phyloP scores from a whole-genome alignment of 257 asterid species.

The Solanum clarkiae region DNA sequence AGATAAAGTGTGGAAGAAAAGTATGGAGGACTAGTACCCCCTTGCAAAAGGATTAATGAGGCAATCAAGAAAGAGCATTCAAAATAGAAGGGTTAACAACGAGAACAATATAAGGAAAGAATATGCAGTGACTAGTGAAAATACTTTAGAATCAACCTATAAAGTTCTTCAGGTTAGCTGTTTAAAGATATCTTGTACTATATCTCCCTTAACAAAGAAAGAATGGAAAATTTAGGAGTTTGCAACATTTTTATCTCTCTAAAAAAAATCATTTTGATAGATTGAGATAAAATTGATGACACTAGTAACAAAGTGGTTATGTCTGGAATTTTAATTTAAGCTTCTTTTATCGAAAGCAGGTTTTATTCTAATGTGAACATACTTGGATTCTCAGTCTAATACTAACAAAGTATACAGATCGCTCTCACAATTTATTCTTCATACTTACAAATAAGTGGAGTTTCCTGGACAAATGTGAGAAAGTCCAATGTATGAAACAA shows the following conservation, averaged over 20 bases:
- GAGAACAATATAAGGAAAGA: background rate
- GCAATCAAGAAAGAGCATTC: background rate
- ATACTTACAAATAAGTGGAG: background rate
- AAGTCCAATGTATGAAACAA: background rate
- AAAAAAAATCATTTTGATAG: background rate
- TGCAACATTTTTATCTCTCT: background rate
- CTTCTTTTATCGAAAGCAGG: background rate
- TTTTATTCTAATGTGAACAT: background rate
- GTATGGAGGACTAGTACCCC: background rate
- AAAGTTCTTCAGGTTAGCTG: background rate
- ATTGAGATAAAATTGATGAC: background rate
- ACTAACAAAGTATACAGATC: background rate
- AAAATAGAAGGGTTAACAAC: background rate
- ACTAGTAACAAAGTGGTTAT: background rate
- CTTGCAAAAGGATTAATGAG: background rate
- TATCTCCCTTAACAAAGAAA: background rate
- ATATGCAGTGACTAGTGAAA: background rate
- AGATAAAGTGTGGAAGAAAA: background rate
- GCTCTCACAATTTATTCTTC: background rate
- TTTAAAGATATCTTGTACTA: background rate
- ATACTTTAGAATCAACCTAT: background rate
- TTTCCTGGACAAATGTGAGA: background rate
- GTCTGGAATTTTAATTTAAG: background rate
- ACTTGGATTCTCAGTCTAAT: background rate
- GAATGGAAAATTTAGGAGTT: background rate